Base-by-base conservation (phyloP, 805 yeast species). In the Kluyveromyces aestuarii region DNA sequence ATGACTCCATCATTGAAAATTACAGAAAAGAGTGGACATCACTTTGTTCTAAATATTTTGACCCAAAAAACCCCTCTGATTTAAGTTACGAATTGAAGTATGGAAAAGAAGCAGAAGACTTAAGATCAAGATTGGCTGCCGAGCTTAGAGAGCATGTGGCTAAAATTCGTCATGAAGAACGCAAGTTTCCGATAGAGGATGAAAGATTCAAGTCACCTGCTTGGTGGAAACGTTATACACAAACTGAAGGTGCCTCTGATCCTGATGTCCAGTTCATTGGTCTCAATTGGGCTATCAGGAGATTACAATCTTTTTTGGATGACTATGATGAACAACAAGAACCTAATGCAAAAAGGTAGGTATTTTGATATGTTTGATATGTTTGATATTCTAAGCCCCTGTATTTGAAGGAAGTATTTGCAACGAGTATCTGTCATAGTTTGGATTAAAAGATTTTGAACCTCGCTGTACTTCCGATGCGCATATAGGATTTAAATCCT, bases 231-330 rank as follows among this genome's bases (percentile, higher is more conserved):
- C 64, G 69, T 18, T 87, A 72, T 62, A 85, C 91, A 8, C 44
- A 49, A 1, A 64, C 82, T 2, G 87, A 82, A 64, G 95, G 95
- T 10, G 67, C 58, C 25, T 75, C 81, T 49, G 88, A 80, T 51
- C 84, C 84, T 0, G 85, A 80, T 48, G 76, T 87, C 19, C 67
- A 79, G 55, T 84, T 87, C 55, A 74, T 84, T 27, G 96, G 96
- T 2, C 69, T 80, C 59, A 87, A 87, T 61, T 86, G 95, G 93
- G 95, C 95, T 1, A 76, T 85, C 37, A 79, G 77, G 61, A 73
- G 88, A 56, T 73, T 81, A 43, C 95, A 86, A 61, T 72, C 71
- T 10, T 67, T 64, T 45, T 53, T 69, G 36, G 60, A 60, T 33
- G 67, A 66, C 8, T 50, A 55, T 39, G 55, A 58, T 40, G 55